Conservation (phyloP, 805 yeast genomes). For the Osmozyma mogii region DNA sequence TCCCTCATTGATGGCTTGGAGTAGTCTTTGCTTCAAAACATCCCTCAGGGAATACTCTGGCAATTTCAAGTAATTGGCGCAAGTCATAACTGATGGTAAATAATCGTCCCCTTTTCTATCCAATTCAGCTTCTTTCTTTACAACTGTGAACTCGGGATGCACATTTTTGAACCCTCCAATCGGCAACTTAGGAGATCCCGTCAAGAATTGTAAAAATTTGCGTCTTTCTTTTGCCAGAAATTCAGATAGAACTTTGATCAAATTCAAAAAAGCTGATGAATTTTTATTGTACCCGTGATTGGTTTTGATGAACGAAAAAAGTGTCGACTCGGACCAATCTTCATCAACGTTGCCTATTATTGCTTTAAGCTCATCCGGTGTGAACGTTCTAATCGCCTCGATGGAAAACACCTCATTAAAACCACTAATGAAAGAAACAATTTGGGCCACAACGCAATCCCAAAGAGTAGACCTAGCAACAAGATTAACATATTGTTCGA, state of each 20-base stretch:
- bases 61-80: conserved; percentile 87
- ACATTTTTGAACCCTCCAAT: conserved; percentile 86
- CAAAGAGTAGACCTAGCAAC: conserved; percentile 55
- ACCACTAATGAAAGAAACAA: conserved; percentile 66
- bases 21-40: conserved; percentile 49
- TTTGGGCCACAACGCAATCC: conserved; percentile 56
- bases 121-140: conserved; percentile 71
- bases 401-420: conserved; percentile 80
- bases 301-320: conserved; percentile 59
- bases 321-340: conserved; percentile 72
- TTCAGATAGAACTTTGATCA: conserved; percentile 54
- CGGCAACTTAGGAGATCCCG: conserved; percentile 91
- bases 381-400: conserved; percentile 58
- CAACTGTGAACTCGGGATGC: conserved; percentile 81
- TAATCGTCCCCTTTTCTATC: conserved; percentile 65
- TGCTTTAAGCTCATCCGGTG: conserved; percentile 63
- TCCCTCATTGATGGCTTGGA: conserved; percentile 79
- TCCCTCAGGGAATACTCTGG: conserved; percentile 69
- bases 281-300: conserved; percentile 84
- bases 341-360: conserved; percentile 75
- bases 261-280: conserved; percentile 50
- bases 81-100: conserved; percentile 96
- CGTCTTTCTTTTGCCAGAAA: conserved; percentile 54
- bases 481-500: conserved; percentile 46
- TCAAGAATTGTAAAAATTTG: conserved; percentile 73